phyloP scores from a whole-genome alignment of 768 basidiomycete species.

The Pleurotus eryngii region DNA sequence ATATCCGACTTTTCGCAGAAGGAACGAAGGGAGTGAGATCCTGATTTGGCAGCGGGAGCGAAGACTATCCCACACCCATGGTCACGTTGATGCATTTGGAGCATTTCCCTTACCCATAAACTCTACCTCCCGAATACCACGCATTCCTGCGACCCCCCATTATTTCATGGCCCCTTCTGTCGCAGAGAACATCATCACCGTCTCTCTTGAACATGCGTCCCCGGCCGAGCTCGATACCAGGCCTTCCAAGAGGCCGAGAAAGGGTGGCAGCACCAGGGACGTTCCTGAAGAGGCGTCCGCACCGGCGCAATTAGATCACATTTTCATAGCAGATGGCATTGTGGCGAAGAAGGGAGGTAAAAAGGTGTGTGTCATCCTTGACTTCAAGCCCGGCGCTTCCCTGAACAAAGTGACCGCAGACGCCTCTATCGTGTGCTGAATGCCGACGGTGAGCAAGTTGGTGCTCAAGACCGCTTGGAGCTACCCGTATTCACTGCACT shows the following conservation, averaged over 20 bases:
- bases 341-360: conserved; percentile 43
- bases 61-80: conserved; percentile 6
- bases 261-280: conserved; percentile 19
- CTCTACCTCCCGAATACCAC: conserved; percentile 28
- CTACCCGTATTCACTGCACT: conserved; percentile 3
- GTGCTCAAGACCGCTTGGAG: neutral
- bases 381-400: neutral
- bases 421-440: conserved; percentile 61
- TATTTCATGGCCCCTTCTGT: conserved; percentile 17
- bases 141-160: conserved; percentile 21
- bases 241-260: conserved; percentile 47
- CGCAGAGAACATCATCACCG: conserved; percentile 7
- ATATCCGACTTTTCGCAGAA: conserved; percentile 5
- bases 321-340: conserved; percentile 49
- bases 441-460: conserved; percentile 47
- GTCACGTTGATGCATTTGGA: conserved; percentile 6
- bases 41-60: neutral
- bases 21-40: neutral
- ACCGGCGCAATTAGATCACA: conserved; percentile 40
- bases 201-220: conserved; percentile 9
- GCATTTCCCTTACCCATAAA: conserved; percentile 25
- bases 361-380: conserved; percentile 33
- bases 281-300: conserved; percentile 23
- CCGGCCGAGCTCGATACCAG: conserved; percentile 19
- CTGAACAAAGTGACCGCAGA: conserved; percentile 22